Percentiles rank a stretch among this genome's conserved stretches.
These are phyloP conservation scores for Vicia sativa DNA, from an alignment of 306 rosid species.

Conservation along the genomic window DNA sequence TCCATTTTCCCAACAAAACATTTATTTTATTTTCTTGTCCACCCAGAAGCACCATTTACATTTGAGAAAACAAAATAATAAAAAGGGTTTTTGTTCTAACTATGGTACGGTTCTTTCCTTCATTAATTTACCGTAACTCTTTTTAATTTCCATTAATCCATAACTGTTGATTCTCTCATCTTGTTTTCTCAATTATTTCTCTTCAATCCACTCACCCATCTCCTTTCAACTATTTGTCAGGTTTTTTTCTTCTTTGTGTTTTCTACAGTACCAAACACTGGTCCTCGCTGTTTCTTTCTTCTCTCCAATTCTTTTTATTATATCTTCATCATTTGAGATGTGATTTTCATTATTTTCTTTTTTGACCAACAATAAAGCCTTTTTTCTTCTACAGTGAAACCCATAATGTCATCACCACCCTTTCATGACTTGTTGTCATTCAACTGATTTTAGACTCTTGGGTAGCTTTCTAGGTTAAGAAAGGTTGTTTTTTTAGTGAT, in stretches of 20 bases:
- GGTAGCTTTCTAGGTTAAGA: conserved; percentile 17
- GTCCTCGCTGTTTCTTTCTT: conserved; percentile 38
- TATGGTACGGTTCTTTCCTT: too few species aligned
- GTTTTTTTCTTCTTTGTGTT: conserved; percentile 1
- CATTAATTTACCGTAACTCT: too few species aligned
- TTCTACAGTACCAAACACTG: neutral
- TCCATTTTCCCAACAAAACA: neutral
- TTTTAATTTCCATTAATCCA: conserved; percentile 6
- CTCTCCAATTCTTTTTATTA: conserved; percentile 35
- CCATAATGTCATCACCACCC: conserved; percentile 38
- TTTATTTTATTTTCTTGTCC: too few species aligned
- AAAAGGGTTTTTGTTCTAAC: too few species aligned
- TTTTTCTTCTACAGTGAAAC: conserved; percentile 36
- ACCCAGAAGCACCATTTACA: too few species aligned
- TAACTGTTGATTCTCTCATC: conserved; percentile 38
- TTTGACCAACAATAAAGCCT: conserved; percentile 67
- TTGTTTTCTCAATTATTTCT: conserved; percentile 37
- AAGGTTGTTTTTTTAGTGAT: neutral
- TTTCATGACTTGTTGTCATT: conserved; percentile 49
- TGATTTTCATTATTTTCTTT: conserved; percentile 53
- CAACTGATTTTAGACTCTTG: conserved; percentile 22
- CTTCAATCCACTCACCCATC: conserved; percentile 29
- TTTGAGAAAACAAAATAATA: too few species aligned
- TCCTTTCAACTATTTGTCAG: conserved; percentile 39
- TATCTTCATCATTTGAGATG: conserved; percentile 56